Evolutionary conservation across 176 grass and related monocot species (phyloP), one percentile per base, ranked within the genome.

Genomic region (Oryza glaberrima): DNA sequence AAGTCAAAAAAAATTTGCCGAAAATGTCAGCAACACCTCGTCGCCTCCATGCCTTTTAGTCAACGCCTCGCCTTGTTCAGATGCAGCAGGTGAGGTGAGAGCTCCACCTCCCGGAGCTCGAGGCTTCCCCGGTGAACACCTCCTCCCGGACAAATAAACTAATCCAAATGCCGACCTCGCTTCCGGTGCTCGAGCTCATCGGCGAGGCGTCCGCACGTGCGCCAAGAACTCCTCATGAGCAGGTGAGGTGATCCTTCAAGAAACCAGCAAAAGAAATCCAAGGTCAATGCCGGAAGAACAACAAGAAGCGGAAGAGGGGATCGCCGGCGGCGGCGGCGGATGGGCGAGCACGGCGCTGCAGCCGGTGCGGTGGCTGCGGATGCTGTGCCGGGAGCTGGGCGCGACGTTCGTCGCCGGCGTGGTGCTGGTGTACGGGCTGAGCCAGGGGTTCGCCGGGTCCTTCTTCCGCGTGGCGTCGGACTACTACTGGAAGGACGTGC

Each of bases 401-500:
- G 78, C 78, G 70, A 97, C 90, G 69, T 94, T 94, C 46, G 85
- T 97, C 49, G 71, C 86, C 34, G 95, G 95, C 35, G 88, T 97
- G 67, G 90, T 94, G 70, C 85, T 97, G 75, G 95, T 97, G n/a
- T 94, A 91, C 72, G 95, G 95, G 8, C 86, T 97, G 11, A 94
- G 82, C 88, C 88, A 97, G 81, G 92, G 95, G 9, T 97, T 97
- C 83, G 87, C 86, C 11, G 68, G 88, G 4, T 94, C 92, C 35
- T 94, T 93, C 85, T 91, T 88, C 80, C 81, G 90, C 12, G 92
- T 97, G 70, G 92, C 90, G 40, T 77, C 92, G 3, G 95, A 94
- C 81, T 97, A 97, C 89, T 97, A 97, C 86, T 97, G 95, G 95
- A 97, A 97, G 88, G 92, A 97, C 77, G 95, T 92, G 81, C 92